Evolutionary conservation across 768 basidiomycete genomes (phyloP).

Genomic region (Pisolithus sp.): DNA sequence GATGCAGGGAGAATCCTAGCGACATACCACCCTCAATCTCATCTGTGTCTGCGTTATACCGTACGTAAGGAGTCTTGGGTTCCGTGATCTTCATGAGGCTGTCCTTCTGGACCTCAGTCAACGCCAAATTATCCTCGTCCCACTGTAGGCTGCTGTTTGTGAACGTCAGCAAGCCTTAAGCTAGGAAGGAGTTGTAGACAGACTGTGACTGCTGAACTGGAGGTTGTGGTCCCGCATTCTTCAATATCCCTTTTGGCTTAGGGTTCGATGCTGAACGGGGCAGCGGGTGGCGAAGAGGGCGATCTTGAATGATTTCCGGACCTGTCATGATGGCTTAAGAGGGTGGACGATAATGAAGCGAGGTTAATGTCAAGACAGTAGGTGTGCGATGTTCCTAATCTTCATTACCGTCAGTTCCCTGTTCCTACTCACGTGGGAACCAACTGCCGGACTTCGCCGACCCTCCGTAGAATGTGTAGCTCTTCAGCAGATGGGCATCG

Average conservation of each 20-base stretch:
- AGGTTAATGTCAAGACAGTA: background rate
- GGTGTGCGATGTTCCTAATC: background rate
- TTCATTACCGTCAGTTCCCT: background rate
- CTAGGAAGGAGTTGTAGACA: conserved; percentile 18
- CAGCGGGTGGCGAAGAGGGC: conserved; percentile 37
- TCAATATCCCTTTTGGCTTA: conserved; percentile 84
- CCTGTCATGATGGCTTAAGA: conserved; percentile 15
- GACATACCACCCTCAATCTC: conserved; percentile 75
- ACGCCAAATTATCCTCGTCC: conserved; percentile 91
- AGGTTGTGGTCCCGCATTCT: conserved; percentile 61
- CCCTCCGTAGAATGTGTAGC: too few species aligned
- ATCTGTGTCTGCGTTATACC: conserved; percentile 85
- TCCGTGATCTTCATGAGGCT: conserved; percentile 98
- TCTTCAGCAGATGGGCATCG: too few species aligned
- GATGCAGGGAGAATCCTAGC: background rate
- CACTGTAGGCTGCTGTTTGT: conserved; percentile 68
- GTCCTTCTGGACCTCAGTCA: conserved; percentile 92
- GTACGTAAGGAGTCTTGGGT: conserved; percentile 94
- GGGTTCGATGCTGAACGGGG: conserved; percentile 60
- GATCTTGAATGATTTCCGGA: conserved; percentile 33
- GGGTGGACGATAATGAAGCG: background rate
- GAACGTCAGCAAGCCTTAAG: background rate
- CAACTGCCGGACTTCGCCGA: too few species aligned
- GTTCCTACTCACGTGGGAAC: too few species aligned
- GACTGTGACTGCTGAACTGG: conserved; percentile 45